A percentile compares a stretch with the other conserved stretches of the same genome.
Conservation (phyloP, 2,329 filamentous ascomycete genomes). For the Fusarium scirpi region DNA sequence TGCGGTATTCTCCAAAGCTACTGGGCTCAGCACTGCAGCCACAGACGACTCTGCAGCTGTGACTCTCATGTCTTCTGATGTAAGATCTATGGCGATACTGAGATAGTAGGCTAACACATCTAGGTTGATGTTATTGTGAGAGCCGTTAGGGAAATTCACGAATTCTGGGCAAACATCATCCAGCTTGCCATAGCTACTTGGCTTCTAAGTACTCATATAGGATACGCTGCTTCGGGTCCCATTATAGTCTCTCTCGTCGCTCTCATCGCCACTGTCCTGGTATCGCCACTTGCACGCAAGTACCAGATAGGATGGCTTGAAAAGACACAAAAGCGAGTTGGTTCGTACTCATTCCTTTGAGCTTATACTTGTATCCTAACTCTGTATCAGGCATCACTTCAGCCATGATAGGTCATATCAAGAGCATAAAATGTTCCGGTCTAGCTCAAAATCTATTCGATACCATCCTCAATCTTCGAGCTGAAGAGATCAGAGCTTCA, state of each 20-base stretch:
- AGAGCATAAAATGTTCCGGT: slow-evolving; percentile 58
- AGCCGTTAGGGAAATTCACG: slow-evolving; percentile 52
- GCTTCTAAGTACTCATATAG: slow-evolving; percentile 51
- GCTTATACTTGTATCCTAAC: not conserved
- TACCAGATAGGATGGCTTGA: slow-evolving; percentile 46
- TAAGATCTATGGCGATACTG: slow-evolving; percentile 19
- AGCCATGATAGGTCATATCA: slow-evolving; percentile 55
- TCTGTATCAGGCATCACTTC: slow-evolving; percentile 44
- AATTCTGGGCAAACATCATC: slow-evolving; percentile 54
- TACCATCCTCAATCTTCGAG: slow-evolving; percentile 49
- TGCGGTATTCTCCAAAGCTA: slow-evolving; percentile 52
- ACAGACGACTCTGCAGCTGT: slow-evolving; percentile 52
- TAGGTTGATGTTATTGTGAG: slow-evolving; percentile 55
- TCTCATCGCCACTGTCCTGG: slow-evolving; percentile 43
- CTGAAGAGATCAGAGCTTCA: slow-evolving; percentile 53
- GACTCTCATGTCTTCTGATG: slow-evolving; percentile 58
- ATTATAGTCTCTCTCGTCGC: slow-evolving; percentile 49
- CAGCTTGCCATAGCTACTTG: slow-evolving; percentile 52
- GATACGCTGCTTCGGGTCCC: slow-evolving; percentile 51
- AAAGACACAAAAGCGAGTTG: slow-evolving; percentile 47
- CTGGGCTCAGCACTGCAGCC: slow-evolving; percentile 45
- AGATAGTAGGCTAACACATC: not conserved
- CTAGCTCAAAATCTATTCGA: slow-evolving; percentile 49
- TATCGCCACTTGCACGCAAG: slow-evolving; percentile 47
- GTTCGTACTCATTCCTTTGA: slow-evolving; percentile 21